A percentile compares a stretch with the other conserved stretches of the same genome.
phyloP scores from a whole-genome alignment of 2,329 filamentous ascomycete genomes.

The Amauroascus verrucosus region DNA sequence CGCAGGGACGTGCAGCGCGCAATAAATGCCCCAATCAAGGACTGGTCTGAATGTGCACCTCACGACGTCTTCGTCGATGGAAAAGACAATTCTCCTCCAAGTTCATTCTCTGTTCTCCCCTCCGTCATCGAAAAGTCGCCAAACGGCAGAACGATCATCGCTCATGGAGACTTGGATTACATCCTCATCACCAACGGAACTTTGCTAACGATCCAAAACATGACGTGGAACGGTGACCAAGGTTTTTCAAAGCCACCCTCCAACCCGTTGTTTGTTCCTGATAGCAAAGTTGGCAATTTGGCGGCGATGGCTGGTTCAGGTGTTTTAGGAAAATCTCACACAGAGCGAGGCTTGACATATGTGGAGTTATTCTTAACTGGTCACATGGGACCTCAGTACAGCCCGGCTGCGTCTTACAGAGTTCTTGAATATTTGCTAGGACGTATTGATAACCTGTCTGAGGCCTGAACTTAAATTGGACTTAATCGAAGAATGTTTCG shows the following conservation, averaged over 20 bases:
- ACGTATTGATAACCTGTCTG: slow-evolving; percentile 37
- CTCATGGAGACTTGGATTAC: slow-evolving; percentile 60
- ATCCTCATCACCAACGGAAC: slow-evolving; percentile 60
- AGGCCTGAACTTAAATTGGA: not conserved
- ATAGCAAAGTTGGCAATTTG: slow-evolving; percentile 41
- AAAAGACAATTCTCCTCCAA: slow-evolving; percentile 39
- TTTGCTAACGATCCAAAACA: slow-evolving; percentile 64
- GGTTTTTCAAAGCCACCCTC: slow-evolving; percentile 56
- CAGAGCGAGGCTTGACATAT: slow-evolving; percentile 66
- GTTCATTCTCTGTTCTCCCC: slow-evolving; percentile 51
- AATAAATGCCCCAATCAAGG: slow-evolving; percentile 51
- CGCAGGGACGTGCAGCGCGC: slow-evolving; percentile 58
- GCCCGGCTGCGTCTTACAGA: slow-evolving; percentile 44
- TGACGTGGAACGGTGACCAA: slow-evolving; percentile 63
- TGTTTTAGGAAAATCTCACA: slow-evolving; percentile 58
- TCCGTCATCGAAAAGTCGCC: slow-evolving; percentile 59
- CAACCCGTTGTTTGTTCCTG: slow-evolving; percentile 60
- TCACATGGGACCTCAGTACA: slow-evolving; percentile 44
- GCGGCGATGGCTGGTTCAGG: slow-evolving; percentile 51
- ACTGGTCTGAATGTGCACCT: slow-evolving; percentile 49
- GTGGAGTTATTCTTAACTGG: slow-evolving; percentile 54
- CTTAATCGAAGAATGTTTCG: not conserved
- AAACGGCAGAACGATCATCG: slow-evolving; percentile 58
- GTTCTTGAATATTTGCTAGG: slow-evolving; percentile 64
- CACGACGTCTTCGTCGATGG: slow-evolving; percentile 39